Percentiles rank a stretch among this genome's conserved stretches.
Evolutionary conservation across 768 basidiomycete species (phyloP).

Genomic region (Mycena chlorophos): DNA sequence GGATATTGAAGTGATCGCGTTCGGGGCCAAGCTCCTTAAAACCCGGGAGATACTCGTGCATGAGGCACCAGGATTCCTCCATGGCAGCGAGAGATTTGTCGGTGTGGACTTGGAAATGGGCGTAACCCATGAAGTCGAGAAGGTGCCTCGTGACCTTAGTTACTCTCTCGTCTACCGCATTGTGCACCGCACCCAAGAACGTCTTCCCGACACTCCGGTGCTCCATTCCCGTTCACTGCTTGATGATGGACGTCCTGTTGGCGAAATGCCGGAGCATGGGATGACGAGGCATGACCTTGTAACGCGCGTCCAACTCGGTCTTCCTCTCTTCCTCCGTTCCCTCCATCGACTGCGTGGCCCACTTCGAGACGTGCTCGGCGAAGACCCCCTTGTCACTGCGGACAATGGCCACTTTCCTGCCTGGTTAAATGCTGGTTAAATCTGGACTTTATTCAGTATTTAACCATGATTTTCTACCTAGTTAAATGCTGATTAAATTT

Average conservation of each 20-base stretch:
- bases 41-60: conserved; percentile 25
- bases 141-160: conserved; percentile 5
- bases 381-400: conserved; percentile 52
- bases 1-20: conserved; percentile 31
- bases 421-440: too few relatives aligned
- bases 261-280: conserved; percentile 32
- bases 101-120: conserved; percentile 22
- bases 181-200: conserved; percentile 26
- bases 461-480: too few relatives aligned
- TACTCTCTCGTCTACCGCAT: conserved; percentile 28
- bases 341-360: conserved; percentile 14
- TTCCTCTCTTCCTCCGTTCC: conserved; percentile 25
- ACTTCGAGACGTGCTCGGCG: conserved; percentile 44
- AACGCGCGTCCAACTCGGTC: conserved; percentile 31
- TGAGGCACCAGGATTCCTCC: conserved; percentile 15
- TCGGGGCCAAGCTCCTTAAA: conserved; percentile 22
- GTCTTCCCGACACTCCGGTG: conserved; percentile 31
- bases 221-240: conserved; percentile 38
- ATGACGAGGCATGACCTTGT: conserved; percentile 30
- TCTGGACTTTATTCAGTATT: too few relatives aligned
- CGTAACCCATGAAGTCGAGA: conserved; percentile 26
- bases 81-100: conserved; percentile 18
- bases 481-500: too few relatives aligned
- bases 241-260: conserved; percentile 33
- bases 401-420: too few relatives aligned